These are phyloP conservation scores for Trichophyton simii DNA, from an alignment of 2,329 filamentous ascomycete genomes.

Conservation along the genomic window DNA sequence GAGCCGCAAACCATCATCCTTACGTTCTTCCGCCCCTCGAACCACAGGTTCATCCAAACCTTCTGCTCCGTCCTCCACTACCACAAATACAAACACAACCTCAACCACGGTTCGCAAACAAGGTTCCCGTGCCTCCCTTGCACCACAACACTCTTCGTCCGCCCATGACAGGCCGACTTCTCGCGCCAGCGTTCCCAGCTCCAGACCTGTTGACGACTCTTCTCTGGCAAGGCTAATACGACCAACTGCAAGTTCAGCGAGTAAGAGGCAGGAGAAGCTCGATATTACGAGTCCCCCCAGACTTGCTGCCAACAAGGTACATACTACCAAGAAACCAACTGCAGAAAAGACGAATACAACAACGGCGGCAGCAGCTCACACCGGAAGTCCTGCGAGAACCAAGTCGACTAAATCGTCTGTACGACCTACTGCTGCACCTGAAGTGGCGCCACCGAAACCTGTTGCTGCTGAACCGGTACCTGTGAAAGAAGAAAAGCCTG, in stretches of 20 bases:
- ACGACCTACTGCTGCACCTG: neutral
- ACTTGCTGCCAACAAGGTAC: neutral
- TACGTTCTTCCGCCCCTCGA: conserved; percentile 12
- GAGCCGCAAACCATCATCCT: conserved; percentile 18
- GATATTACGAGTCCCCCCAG: conserved; percentile 31
- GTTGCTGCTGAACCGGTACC: neutral
- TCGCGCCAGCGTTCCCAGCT: conserved; percentile 25
- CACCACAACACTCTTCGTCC: conserved; percentile 10
- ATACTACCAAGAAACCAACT: too few species aligned
- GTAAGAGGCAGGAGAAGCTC: conserved; percentile 36
- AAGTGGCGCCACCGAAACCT: neutral
- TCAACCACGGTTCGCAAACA: conserved; percentile 18
- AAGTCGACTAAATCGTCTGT: conserved; percentile 3
- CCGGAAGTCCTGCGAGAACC: conserved; percentile 1
- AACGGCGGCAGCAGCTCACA: neutral
- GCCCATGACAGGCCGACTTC: conserved; percentile 28
- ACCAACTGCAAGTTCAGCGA: conserved; percentile 39
- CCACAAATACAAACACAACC: neutral
- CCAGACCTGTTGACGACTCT: conserved; percentile 32
- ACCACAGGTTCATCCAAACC: conserved; percentile 10
- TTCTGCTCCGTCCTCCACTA: neutral
- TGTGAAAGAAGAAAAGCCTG: neutral
- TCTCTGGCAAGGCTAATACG: conserved; percentile 42
- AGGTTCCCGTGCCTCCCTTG: conserved; percentile 18
- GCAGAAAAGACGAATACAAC: neutral